Evolutionary conservation across 2,329 filamentous ascomycete species (phyloP), one percentile per base, ranked within the genome.

Genomic region (Ophiostoma australiae): DNA sequence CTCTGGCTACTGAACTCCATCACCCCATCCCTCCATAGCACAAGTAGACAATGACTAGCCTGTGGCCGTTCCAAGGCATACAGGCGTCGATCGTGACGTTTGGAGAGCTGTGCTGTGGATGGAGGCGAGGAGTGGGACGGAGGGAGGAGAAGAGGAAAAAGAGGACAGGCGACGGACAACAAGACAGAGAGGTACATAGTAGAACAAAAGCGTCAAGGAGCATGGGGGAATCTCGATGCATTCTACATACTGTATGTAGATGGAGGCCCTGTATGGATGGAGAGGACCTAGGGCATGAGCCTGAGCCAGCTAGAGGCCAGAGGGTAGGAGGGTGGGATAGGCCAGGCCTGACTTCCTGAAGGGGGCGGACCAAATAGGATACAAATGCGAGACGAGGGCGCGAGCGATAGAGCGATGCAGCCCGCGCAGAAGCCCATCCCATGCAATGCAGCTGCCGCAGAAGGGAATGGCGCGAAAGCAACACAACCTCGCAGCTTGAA

Each of bases 71-170:
- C 67, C 67, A 69, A 67, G 70, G 58, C 67, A 71, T 33, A 69
- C 61, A 55, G 67, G 67, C 70, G 70, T 71, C 67, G 70, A 71
- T 71, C 70, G 70, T 71, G 70, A 71, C 67, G 55, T 65, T 69
- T 58, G 52, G 65, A 31, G 65, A 27, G 27, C 27, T n/a, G n/a
- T 17, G 48, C 48, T 37, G 39, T 37, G 61, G 61, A 58, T 35
- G 37, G 23, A 23, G 15, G 58, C 58, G 8, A 63, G 33, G 27
- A 63, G 58, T 63, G 58, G 58, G 58, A 31, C n/a, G 27, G n/a
- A n/a, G 11, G 27, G 58, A 63, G 58, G 27, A 63, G 58, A 63
- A 33, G 27, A 63, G 52, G 52, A 63, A 61, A 63, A 33, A 63
- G n/a, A 63, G 4, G 20, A 17, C n/a, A 63, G 27, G 13, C 58